Base-by-base conservation (phyloP, 2,329 filamentous ascomycete species). In the Hymenoscyphus albidus region DNA sequence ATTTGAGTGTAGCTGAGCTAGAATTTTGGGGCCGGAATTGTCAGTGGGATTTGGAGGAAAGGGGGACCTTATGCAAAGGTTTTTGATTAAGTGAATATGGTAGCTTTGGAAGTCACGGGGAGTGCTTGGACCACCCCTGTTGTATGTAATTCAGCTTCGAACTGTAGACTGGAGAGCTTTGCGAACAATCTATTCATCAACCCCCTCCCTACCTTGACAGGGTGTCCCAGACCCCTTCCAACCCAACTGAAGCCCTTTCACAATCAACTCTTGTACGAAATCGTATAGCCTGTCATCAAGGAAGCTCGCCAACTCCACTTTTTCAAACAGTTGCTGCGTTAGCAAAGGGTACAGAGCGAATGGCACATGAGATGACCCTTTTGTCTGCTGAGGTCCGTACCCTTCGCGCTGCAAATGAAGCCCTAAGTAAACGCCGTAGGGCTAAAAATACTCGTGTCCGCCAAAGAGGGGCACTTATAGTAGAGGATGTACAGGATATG, bases 191-290 rank as follows among this genome's bases (percentile, higher is more conserved):
- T n/a, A n/a, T n/a, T n/a, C n/a, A n/a, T n/a, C n/a, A n/a, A n/a
- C n/a, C n/a, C n/a, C n/a, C n/a, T n/a, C n/a, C n/a, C n/a, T n/a
- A n/a, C n/a, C n/a, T n/a, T n/a, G n/a, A n/a, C n/a, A n/a, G n/a
- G n/a, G n/a, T n/a, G n/a, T n/a, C n/a, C n/a, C n/a, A n/a, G n/a
- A n/a, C n/a, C n/a, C n/a, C n/a, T n/a, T n/a, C n/a, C n/a, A n/a
- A n/a, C n/a, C n/a, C n/a, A n/a, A n/a, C n/a, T n/a, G n/a, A n/a
- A n/a, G n/a, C n/a, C n/a, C n/a, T n/a, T n/a, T n/a, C n/a, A n/a
- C n/a, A n/a, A n/a, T n/a, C n/a, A n/a, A 58, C 63, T 54, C 62
- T 65, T 62, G 64, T 70, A 40, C 44, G 59, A 59, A 51, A 59
- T 62, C 56, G 54, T n/a, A 67, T 67, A 64, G 35, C 57, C 27